Evolutionary conservation across 768 basidiomycete genomes (phyloP).

Genomic region (Floccularia luteovirens): DNA sequence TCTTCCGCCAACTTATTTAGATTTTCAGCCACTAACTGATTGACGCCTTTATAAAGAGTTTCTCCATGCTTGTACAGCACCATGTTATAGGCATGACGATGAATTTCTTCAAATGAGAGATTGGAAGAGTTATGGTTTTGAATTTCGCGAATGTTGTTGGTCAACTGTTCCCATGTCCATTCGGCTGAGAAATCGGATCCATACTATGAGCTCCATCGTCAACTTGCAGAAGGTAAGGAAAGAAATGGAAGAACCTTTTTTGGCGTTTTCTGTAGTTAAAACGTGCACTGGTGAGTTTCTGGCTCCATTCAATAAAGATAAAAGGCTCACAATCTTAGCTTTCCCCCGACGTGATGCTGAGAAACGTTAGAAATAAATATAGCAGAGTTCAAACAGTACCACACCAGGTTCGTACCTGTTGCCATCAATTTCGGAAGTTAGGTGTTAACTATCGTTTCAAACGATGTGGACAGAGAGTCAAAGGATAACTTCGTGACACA

Average conservation of each 20-base stretch:
- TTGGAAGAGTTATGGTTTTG: constrained; percentile 89
- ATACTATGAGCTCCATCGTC: constrained; percentile 39
- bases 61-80: constrained; percentile 83
- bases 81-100: constrained; percentile 92
- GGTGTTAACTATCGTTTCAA: no score
- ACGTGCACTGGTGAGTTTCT: constrained; percentile 2
- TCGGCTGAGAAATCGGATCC: constrained; percentile 71
- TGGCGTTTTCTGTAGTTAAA: constrained; percentile 33
- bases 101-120: constrained; percentile 75
- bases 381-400: neutral
- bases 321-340: constrained; percentile 39
- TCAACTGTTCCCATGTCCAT: constrained; percentile 76
- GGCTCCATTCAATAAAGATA: constrained; percentile 3
- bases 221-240: neutral
- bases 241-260: constrained; percentile 24
- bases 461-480: no score
- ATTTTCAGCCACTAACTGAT: constrained; percentile 71
- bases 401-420: constrained; percentile 10
- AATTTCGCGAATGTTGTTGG: constrained; percentile 87
- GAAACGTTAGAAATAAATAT: constrained; percentile 1
- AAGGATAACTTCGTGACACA: no score
- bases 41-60: constrained; percentile 82
- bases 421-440: no score
- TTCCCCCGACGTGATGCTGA: constrained; percentile 28
- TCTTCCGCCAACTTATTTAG: constrained; percentile 71